These are phyloP conservation scores for Penicillium arizonense DNA, from an alignment of 495 filamentous ascomycete genomes.

Conservation along the genomic window DNA sequence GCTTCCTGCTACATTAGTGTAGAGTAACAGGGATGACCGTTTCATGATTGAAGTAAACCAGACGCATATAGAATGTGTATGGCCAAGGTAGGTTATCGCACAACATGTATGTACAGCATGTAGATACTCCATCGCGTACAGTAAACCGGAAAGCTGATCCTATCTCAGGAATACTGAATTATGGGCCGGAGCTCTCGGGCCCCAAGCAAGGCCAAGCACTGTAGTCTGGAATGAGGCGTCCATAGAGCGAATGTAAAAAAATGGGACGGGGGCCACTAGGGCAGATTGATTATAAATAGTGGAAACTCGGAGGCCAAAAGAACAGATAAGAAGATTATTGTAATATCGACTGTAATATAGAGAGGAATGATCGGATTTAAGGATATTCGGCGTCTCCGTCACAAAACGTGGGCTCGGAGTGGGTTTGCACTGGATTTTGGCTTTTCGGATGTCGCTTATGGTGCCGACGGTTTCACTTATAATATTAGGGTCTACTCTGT, in stretches of 20 bases:
- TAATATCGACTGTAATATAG: neutral
- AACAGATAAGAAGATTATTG: neutral
- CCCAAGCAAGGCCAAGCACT: conserved; percentile 31
- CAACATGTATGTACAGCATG: no score
- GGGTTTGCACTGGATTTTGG: conserved; percentile 4
- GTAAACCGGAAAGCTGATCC: neutral
- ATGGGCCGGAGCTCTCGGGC: conserved; percentile 16
- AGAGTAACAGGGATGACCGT: neutral
- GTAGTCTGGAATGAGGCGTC: conserved; percentile 21
- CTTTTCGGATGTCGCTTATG: conserved; percentile 21
- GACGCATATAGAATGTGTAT: neutral
- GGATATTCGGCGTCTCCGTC: conserved; percentile 10
- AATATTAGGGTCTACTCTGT: no score
- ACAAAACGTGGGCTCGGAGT: conserved; percentile 21
- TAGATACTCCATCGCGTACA: no score
- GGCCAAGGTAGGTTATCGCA: no score
- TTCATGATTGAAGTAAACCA: neutral
- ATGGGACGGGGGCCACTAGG: conserved; percentile 6
- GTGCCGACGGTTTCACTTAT: conserved; percentile 8
- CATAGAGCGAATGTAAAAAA: conserved; percentile 18
- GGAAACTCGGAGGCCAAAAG: neutral
- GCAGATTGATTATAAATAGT: neutral
- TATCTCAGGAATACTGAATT: neutral
- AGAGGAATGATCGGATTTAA: neutral
- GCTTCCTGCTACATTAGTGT: neutral